Conservation (phyloP, 352 stramenopile genomes). For the Phytophthora vignae region DNA sequence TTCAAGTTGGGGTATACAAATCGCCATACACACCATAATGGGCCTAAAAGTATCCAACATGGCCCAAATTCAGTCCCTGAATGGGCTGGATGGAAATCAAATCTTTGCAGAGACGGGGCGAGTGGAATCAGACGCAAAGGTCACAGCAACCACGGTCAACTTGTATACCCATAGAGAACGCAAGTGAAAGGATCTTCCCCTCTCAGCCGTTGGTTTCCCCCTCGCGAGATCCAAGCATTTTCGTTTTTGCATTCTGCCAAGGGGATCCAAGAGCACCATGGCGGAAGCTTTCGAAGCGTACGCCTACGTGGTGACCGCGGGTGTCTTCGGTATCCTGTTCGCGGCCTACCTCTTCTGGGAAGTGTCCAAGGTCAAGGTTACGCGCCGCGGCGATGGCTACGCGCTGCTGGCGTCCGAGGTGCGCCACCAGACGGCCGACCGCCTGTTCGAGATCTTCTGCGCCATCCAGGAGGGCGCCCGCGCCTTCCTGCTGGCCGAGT, state of each 20-base stretch:
- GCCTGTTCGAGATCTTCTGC: slow-evolving; percentile 93
- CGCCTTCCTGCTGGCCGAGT: slow-evolving; percentile 98
- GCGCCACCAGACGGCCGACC: slow-evolving; percentile 85
- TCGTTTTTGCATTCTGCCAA: slow-evolving; percentile 57
- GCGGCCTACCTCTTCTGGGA: slow-evolving; percentile 89
- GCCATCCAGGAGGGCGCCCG: slow-evolving; percentile 98
- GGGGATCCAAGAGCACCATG: slow-evolving; percentile 45
- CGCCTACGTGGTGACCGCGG: slow-evolving; percentile 66
- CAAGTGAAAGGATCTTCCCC: slow-evolving; percentile 37
- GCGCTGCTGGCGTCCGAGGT: slow-evolving; percentile 76
- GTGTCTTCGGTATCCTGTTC: slow-evolving; percentile 86
- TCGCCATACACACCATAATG: slow-evolving; percentile 9
- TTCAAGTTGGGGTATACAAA: slow-evolving; percentile 38
- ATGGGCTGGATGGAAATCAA: slow-evolving; percentile 23
- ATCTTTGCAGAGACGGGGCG: slow-evolving; percentile 21
- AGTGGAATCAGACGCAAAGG: slow-evolving; percentile 30
- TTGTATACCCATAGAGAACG: slow-evolving; percentile 52
- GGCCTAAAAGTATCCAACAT: slow-evolving; percentile 20
- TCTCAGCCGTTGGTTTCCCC: slow-evolving; percentile 32
- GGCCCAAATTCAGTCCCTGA: slow-evolving; percentile 8
- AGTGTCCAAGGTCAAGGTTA: slow-evolving; percentile 91
- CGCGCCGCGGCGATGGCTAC: slow-evolving; percentile 84
- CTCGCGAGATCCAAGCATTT: slow-evolving; percentile 64
- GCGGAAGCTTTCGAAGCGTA: slow-evolving; percentile 66
- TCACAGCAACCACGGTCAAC: slow-evolving; percentile 16